phyloP scores from a whole-genome alignment of 176 grass and related monocot genomes.

The Luzula sylvatica region DNA sequence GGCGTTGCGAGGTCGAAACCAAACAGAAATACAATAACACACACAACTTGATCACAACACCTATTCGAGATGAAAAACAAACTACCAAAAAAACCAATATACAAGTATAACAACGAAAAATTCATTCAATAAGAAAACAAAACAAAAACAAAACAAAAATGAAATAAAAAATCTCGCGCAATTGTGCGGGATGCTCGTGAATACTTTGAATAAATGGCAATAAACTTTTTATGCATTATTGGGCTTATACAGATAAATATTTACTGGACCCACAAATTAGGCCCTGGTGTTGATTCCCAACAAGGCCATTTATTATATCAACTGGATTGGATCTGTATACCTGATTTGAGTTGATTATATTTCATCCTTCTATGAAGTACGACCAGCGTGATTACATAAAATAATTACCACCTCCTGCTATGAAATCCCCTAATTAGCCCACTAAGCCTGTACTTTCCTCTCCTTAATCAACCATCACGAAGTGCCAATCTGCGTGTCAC shows the following conservation, averaged over 20 bases:
- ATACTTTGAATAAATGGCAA: too few relatives aligned
- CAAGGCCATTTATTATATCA: neutral
- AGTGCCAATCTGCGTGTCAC: neutral
- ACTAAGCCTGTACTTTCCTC: neutral
- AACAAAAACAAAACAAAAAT: too few relatives aligned
- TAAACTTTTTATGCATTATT: too few relatives aligned
- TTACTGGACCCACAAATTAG: neutral
- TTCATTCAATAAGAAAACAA: too few relatives aligned
- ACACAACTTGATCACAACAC: too few relatives aligned
- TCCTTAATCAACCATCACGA: neutral
- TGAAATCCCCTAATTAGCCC: neutral
- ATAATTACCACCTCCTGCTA: conserved; percentile 9
- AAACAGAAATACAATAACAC: too few relatives aligned
- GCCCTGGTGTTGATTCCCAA: neutral
- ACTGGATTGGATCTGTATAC: neutral
- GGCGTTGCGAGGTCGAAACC: too few relatives aligned
- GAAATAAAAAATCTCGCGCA: too few relatives aligned
- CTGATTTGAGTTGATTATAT: conserved; percentile 5
- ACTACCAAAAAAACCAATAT: too few relatives aligned
- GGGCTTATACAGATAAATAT: neutral
- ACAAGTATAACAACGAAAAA: too few relatives aligned
- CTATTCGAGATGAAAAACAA: too few relatives aligned
- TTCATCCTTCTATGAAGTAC: conserved; percentile 12
- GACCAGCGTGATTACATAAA: conserved; percentile 9
- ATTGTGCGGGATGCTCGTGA: too few relatives aligned